Base-by-base conservation (phyloP, 176 grass and related monocot species). In the Echinochloa phyllopogon region DNA sequence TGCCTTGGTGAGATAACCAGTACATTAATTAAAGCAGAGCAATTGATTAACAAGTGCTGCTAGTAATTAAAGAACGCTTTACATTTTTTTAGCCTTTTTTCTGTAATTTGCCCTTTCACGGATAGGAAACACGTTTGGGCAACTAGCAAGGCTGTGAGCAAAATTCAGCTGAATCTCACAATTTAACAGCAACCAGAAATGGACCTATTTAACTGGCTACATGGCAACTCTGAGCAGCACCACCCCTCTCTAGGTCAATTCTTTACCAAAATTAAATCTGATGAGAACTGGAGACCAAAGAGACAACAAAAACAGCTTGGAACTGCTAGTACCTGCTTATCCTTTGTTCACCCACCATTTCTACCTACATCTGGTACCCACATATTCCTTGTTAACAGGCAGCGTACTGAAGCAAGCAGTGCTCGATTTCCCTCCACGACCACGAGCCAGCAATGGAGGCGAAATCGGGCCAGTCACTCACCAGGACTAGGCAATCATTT, bases 381-480 rank as follows among this genome's bases (percentile, higher is more conserved):
- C 41, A 68, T 58, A 66, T 12, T 68, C 36, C 29, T 71, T 23
- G 20, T 23, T 58, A 58, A 58, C 25, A 85, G 79, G 33, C 42
- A 69, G 76, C 33, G 69, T 75, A 3, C 10, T 42, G 17, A 23
- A 39, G 2, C 74, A 76, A n/a, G 20, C 18, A 57, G 6, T 57
- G 53, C 6, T 18, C 6, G 18, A n/a, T 13, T 70, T 70, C 42
- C 10, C 41, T 49, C 4, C 43, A 49, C 5, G 18, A 73, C 4
- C 43, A 49, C 5, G 18, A 73, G 45, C 24, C 14, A 73, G 1
- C 47, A 25, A 14, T 4, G 27, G 21, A 27, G 27, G 10, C 3
- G 8, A 74, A 74, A 20, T 36, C 17, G 29, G 48, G 18, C 16
- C 24, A 17, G 14, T 20, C 25, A 58, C 55, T 8, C 57, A 25